A percentile compares a stretch with the other conserved stretches of the same genome.
phyloP scores from a whole-genome alignment of 202 grass and related monocot genomes.

The Miscanthus sacchariflorus region DNA sequence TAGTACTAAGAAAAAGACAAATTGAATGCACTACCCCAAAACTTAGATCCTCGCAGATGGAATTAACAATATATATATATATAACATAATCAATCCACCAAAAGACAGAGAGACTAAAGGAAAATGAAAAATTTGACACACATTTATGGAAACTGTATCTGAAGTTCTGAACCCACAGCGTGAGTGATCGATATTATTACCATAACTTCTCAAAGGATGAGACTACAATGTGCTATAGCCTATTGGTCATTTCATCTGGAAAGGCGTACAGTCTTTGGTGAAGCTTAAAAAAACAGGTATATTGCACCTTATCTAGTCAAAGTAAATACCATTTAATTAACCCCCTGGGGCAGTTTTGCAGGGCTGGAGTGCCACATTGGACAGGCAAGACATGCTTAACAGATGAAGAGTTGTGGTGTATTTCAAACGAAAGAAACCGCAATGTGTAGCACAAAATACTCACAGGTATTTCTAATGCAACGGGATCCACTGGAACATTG shows the following conservation, averaged over 20 bases:
- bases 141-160: constrained; percentile 3
- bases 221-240: not conserved
- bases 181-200: not conserved
- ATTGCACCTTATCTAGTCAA: not conserved
- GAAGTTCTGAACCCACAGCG: constrained; percentile 31
- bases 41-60: not conserved
- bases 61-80: not conserved
- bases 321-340: not conserved
- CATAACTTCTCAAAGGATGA: constrained; percentile 3
- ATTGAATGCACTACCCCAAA: not conserved
- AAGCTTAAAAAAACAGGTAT: not conserved
- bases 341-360: not conserved
- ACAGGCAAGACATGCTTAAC: not conserved
- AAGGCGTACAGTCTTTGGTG: not conserved
- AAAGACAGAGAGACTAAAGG: not conserved
- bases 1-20: constrained; percentile 22
- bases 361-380: not conserved
- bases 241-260: constrained; percentile 18
- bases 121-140: not conserved
- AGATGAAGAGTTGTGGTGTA: not conserved
- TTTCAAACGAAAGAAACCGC: constrained; percentile 20
- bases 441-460: constrained; percentile 49
- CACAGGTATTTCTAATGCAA: constrained; percentile 93
- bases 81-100: not conserved
- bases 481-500: constrained; percentile 84